phyloP scores from a whole-genome alignment of 805 yeast species.

The Pichia rugopelliculosa region DNA sequence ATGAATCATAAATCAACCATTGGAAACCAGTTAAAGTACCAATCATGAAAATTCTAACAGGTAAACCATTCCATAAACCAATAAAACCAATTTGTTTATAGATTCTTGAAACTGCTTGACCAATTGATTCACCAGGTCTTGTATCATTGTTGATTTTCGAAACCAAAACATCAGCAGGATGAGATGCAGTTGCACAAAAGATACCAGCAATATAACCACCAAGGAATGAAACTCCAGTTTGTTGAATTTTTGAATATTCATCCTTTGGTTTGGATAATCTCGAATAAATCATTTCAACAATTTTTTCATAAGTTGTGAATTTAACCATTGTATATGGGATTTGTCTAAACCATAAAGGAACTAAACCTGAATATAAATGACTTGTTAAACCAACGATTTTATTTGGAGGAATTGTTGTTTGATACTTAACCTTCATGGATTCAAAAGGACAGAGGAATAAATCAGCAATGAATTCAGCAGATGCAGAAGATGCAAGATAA shows the following conservation, averaged over 20 bases:
- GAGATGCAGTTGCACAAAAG: conserved; percentile 90
- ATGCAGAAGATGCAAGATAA: conserved; percentile 78
- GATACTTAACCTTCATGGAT: conserved; percentile 90
- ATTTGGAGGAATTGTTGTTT: conserved; percentile 83
- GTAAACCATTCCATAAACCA: conserved; percentile 93
- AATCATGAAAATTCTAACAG: conserved; percentile 91
- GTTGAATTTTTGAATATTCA: conserved; percentile 65
- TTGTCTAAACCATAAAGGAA: conserved; percentile 93
- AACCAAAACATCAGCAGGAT: conserved; percentile 99
- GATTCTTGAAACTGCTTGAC: conserved; percentile 63
- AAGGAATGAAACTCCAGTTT: conserved; percentile 89
- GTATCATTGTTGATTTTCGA: conserved; percentile 79
- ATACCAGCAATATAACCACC: conserved; percentile 98
- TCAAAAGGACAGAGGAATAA: conserved; percentile 87
- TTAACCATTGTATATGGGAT: conserved; percentile 98
- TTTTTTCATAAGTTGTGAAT: conserved; percentile 89
- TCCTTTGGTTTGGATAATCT: conserved; percentile 65
- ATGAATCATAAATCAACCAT: conserved; percentile 94
- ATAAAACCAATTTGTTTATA: conserved; percentile 77
- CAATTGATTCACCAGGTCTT: conserved; percentile 55
- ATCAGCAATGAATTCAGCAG: conserved; percentile 93
- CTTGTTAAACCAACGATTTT: conserved; percentile 60
- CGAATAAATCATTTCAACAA: conserved; percentile 72
- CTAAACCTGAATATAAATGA: conserved; percentile 72
- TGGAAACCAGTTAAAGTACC: conserved; percentile 97